A percentile compares a stretch with the other conserved stretches of the same genome.
These are phyloP conservation scores for Epichloe hybrida DNA, from an alignment of 2,329 filamentous ascomycete genomes.

Conservation along the genomic window DNA sequence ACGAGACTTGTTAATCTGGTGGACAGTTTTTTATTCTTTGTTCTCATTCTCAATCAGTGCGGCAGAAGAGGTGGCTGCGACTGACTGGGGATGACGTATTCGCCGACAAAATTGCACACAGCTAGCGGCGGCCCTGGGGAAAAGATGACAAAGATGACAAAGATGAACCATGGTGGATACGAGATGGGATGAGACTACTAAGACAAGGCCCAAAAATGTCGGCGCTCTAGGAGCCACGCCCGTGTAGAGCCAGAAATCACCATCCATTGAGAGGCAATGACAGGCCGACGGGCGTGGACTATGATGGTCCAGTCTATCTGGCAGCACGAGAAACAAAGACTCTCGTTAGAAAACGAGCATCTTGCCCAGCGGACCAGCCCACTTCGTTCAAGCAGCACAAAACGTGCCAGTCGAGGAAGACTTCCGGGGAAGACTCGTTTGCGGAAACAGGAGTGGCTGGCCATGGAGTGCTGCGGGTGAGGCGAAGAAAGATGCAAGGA, in stretches of 20 bases:
- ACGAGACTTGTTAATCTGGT: no score
- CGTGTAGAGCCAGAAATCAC: conserved; percentile 20
- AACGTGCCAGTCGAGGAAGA: conserved; percentile 22
- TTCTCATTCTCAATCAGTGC: no score
- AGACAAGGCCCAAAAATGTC: conserved; percentile 18
- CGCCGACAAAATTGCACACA: neutral
- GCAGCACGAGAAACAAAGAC: conserved; percentile 20
- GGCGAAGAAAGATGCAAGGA: neutral
- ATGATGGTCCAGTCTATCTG: conserved; percentile 37
- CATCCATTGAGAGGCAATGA: neutral
- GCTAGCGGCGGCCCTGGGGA: no score
- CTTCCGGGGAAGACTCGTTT: conserved; percentile 23
- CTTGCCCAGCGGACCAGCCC: conserved; percentile 21
- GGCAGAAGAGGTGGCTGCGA: neutral
- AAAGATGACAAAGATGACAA: no score
- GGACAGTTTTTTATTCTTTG: no score
- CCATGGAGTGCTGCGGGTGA: conserved; percentile 14
- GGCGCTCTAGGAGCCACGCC: conserved; percentile 39
- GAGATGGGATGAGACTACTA: no score
- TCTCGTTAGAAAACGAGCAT: neutral
- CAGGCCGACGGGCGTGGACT: conserved; percentile 32
- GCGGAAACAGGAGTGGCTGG: conserved; percentile 17
- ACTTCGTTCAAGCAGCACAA: conserved; percentile 22
- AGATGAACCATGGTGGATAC: no score
- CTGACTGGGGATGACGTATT: neutral